Evolutionary conservation across 1,284 basidiomycete species (phyloP), one percentile per base, ranked within the genome.

Genomic region (Cutaneotrichosporon dermatis): DNA sequence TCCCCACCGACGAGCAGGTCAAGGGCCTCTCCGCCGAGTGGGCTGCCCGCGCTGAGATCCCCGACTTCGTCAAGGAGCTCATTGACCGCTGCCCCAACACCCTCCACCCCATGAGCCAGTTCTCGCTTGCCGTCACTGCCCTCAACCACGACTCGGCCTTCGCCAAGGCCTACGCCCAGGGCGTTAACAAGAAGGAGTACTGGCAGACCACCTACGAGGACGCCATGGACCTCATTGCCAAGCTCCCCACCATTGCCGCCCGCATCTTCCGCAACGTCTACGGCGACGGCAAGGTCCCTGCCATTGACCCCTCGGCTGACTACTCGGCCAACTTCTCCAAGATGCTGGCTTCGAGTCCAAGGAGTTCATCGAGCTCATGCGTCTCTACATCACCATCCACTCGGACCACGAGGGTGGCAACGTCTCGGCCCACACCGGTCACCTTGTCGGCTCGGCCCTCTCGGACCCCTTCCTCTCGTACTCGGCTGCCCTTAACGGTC

Each of bases 321-420:
- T 92, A 97, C 80, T 94, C 93, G 37, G 85, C 88, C 80, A 99
- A 99, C 81, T 85, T 96, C 70, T 84, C 94, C 54, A 87, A 86
- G 69, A 86, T 96, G 66, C 90, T 98, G 95, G 95, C 66, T 97
- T 91, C 76, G 88, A 92, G 67, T 90, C 92, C 71, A 80, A 84
- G 62, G 88, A 85, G 58, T 97, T 99, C 69, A 89, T 95, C 65
- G 95, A 99, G 81, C 86, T 97, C 66, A 86, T 98, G 79, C 86
- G 95, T 70, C 85, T 98, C 62, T 99, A 98, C 84, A 88, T 98
- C 80, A 95, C 93, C 73, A 95, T 99, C 74, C 95, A 99, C 85
- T 90, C 90, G 75, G 94, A 98, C 79, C 94, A 98, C 81, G 94
- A 98, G 80, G 95, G 95, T 77, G 95, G 95, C 56, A 98, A 98